Conservation (phyloP, 75 land plant species). For the Azolla pinnata region DNA sequence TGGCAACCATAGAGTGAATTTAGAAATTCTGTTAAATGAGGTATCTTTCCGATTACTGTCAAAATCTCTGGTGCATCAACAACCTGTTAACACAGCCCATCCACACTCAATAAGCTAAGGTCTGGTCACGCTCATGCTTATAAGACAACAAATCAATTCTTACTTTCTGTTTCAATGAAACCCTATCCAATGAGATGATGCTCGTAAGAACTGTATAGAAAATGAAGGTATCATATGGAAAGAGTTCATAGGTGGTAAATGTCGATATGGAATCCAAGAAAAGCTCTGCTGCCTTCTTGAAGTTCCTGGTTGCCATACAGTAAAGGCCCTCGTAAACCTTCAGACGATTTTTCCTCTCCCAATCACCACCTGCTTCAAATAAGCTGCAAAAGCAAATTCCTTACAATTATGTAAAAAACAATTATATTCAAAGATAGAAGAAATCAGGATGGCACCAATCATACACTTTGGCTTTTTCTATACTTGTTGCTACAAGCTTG, state of each 20-base stretch:
- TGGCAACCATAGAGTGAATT: slow-evolving; percentile 88
- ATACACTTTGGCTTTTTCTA: slow-evolving; percentile 95
- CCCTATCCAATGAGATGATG: slow-evolving; percentile 91
- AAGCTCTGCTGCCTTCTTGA: slow-evolving; percentile 83
- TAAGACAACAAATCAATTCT: too few species aligned
- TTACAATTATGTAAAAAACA: neutral
- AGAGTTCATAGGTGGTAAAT: slow-evolving; percentile 93
- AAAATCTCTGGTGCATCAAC: slow-evolving; percentile 98
- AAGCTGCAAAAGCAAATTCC: slow-evolving; percentile 26
- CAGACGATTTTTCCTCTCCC: slow-evolving; percentile 96
- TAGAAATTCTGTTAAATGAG: slow-evolving; percentile 75
- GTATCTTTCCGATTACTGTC: slow-evolving; percentile 84
- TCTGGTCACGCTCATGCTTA: too few species aligned
- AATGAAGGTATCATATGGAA: slow-evolving; percentile 86
- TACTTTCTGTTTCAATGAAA: slow-evolving; percentile 87
- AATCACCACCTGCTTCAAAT: slow-evolving; percentile 98
- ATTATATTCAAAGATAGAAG: neutral
- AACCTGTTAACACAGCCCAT: too few species aligned
- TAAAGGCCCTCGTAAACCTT: slow-evolving; percentile 94
- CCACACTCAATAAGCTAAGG: too few species aligned
- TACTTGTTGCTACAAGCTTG: slow-evolving; percentile 80
- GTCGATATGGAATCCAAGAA: slow-evolving; percentile 97
- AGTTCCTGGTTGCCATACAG: slow-evolving; percentile 93
- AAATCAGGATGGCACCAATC: slow-evolving; percentile 1
- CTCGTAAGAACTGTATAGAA: slow-evolving; percentile 94